Evolutionary conservation across 805 yeast species (phyloP).

Genomic region (Cyberlindnera bimundalis): DNA sequence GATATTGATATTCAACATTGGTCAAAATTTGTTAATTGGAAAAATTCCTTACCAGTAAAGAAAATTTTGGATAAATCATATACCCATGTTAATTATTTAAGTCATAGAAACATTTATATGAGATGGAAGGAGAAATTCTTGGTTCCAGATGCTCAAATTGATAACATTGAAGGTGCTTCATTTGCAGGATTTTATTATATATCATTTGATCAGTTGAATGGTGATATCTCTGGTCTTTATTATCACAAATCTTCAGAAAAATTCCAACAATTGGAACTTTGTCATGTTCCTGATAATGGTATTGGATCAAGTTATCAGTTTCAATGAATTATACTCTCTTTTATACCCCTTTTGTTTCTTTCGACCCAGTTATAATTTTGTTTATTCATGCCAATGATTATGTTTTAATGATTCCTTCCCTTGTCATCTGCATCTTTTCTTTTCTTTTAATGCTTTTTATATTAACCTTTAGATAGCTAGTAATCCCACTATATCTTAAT

Average conservation of each 20-base stretch:
- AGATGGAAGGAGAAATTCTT: conserved; percentile 92
- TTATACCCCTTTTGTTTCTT: too few species aligned
- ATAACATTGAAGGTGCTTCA: conserved; percentile 64
- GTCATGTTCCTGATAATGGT: conserved; percentile 13
- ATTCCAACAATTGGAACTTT: conserved; percentile 67
- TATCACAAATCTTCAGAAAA: conserved; percentile 78
- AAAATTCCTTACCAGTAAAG: conserved; percentile 22
- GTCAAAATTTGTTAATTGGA: conserved; percentile 53
- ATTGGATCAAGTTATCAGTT: conserved; percentile 13
- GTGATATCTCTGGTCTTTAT: conserved; percentile 75
- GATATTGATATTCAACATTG: conserved; percentile 64
- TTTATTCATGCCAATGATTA: too few species aligned
- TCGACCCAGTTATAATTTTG: too few species aligned
- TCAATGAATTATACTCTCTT: conserved; percentile 8
- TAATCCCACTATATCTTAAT: too few species aligned
- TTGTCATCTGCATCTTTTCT: too few species aligned
- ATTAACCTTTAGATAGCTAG: too few species aligned
- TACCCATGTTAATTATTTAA: conserved; percentile 29
- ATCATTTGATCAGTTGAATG: conserved; percentile 73
- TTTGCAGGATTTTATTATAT: conserved; percentile 92
- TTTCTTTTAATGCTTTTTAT: too few species aligned
- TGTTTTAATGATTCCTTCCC: too few species aligned
- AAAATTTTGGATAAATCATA: conserved; percentile 19
- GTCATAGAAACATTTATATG: conserved; percentile 66
- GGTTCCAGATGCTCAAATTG: conserved; percentile 66